Percentiles rank a stretch among this genome's conserved stretches.
Evolutionary conservation across 352 stramenopile genomes (phyloP).

Genomic region (Globisporangium megalacanthum): DNA sequence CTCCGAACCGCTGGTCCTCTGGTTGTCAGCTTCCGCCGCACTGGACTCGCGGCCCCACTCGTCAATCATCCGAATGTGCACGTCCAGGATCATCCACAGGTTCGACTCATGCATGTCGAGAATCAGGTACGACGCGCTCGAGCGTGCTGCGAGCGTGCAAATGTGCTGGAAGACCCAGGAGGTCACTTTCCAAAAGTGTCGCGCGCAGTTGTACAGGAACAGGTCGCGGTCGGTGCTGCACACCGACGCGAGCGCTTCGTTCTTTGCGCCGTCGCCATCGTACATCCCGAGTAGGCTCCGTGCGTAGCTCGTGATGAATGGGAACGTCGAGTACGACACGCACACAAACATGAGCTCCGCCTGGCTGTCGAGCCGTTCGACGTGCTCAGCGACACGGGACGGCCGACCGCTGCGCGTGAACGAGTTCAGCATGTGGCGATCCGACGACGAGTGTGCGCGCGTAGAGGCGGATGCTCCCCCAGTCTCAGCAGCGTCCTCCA

Average conservation of each 20-base stretch:
- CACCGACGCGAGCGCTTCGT: constrained; percentile 46
- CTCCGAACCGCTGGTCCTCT: neutral
- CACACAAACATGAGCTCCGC: constrained; percentile 67
- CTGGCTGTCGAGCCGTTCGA: constrained; percentile 67
- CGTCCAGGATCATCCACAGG: constrained; percentile 74
- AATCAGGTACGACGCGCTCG: constrained; percentile 72
- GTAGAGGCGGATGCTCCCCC: constrained; percentile 8
- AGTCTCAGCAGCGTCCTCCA: constrained; percentile 23
- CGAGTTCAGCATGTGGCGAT: constrained; percentile 60
- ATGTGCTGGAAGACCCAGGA: constrained; percentile 82
- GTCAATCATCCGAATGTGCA: constrained; percentile 67
- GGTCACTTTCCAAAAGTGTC: constrained; percentile 72
- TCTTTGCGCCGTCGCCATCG: constrained; percentile 59
- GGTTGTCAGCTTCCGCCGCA: neutral
- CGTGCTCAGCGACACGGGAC: constrained; percentile 50
- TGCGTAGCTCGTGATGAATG: constrained; percentile 82
- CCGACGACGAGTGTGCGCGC: constrained; percentile 10
- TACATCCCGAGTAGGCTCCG: constrained; percentile 67
- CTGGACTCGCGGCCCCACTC: constrained; percentile 30
- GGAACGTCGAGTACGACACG: constrained; percentile 78
- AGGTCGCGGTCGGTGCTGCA: constrained; percentile 49
- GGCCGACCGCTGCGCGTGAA: constrained; percentile 56
- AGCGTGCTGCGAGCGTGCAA: constrained; percentile 65
- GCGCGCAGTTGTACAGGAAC: constrained; percentile 60
- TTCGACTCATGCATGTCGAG: constrained; percentile 78